Percentiles rank a stretch among this genome's conserved stretches.
phyloP scores from a whole-genome alignment of 495 filamentous ascomycete species.

The Xanthoparmelia taractica region DNA sequence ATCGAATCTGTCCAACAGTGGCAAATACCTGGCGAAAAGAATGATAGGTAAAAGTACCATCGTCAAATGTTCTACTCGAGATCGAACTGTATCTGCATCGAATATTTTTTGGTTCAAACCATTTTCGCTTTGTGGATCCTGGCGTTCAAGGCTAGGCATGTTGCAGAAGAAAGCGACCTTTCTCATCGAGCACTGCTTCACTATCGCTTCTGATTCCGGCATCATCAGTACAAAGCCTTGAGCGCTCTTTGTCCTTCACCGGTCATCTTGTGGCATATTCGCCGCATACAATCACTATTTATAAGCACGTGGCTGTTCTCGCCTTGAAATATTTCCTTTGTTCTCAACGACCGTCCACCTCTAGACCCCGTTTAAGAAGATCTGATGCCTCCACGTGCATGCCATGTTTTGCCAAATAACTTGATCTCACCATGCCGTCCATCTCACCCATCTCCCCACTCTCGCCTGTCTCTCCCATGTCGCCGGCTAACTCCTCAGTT shows the following conservation, averaged over 20 bases:
- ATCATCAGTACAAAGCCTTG: neutral
- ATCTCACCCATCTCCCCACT: slow-evolving; percentile 1
- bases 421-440: neutral
- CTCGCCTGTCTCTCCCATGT: slow-evolving; percentile 5
- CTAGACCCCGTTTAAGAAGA: too few species aligned
- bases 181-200: neutral
- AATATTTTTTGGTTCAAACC: neutral
- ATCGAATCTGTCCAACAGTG: too few species aligned
- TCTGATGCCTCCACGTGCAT: neutral
- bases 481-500: neutral
- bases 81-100: too few species aligned
- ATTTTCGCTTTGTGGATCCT: neutral
- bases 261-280: neutral
- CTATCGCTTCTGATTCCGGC: neutral
- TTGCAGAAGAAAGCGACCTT: neutral
- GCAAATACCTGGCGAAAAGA: neutral
- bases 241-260: neutral
- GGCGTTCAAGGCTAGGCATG: neutral
- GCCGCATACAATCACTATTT: neutral
- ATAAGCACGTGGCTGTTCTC: slow-evolving; percentile 6
- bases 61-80: neutral
- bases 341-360: neutral
- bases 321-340: neutral
- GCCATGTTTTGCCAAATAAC: neutral
- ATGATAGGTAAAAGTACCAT: neutral